phyloP scores from a whole-genome alignment of 768 basidiomycete species.

The Artomyces pyxidatus region DNA sequence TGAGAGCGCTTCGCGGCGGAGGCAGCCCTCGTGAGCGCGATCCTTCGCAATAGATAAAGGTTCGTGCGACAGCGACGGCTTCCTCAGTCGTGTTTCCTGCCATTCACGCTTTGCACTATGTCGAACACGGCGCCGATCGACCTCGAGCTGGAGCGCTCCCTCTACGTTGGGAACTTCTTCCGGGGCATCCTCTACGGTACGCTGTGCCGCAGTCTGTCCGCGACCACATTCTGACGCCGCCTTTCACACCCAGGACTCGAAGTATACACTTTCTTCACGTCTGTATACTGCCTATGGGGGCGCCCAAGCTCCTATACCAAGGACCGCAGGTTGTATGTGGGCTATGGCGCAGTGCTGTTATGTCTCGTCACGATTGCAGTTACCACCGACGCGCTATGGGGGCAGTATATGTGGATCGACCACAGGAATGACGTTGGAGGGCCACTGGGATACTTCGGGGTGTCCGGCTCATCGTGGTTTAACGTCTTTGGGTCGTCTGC shows the following conservation, averaged over 20 bases:
- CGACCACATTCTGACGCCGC: not conserved
- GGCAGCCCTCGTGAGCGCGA: too few species aligned
- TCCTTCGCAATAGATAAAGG: too few species aligned
- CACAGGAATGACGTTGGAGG: slow-evolving; percentile 20
- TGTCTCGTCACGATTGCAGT: slow-evolving; percentile 22
- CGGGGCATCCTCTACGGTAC: slow-evolving; percentile 7
- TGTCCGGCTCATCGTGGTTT: slow-evolving; percentile 17
- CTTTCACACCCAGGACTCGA: not conserved
- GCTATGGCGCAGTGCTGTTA: slow-evolving; percentile 20
- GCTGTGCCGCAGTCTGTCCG: not conserved
- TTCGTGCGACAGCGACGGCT: too few species aligned
- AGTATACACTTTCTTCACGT: slow-evolving; percentile 3
- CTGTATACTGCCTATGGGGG: not conserved
- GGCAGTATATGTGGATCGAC: slow-evolving; percentile 23
- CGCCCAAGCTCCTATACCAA: not conserved
- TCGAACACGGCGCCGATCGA: slow-evolving; percentile 1
- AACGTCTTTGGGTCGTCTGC: slow-evolving; percentile 19
- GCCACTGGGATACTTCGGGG: slow-evolving; percentile 16
- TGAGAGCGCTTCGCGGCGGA: too few species aligned
- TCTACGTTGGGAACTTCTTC: slow-evolving; percentile 7
- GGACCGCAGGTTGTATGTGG: slow-evolving; percentile 15
- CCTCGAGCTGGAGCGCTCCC: slow-evolving; percentile 6
- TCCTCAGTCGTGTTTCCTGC: not conserved
- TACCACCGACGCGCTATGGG: slow-evolving; percentile 20
- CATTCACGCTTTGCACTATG: not conserved